Percentiles rank a stretch among this genome's conserved stretches.
Evolutionary conservation across 805 yeast genomes (phyloP).

Genomic region (Yarrowia hollandica): DNA sequence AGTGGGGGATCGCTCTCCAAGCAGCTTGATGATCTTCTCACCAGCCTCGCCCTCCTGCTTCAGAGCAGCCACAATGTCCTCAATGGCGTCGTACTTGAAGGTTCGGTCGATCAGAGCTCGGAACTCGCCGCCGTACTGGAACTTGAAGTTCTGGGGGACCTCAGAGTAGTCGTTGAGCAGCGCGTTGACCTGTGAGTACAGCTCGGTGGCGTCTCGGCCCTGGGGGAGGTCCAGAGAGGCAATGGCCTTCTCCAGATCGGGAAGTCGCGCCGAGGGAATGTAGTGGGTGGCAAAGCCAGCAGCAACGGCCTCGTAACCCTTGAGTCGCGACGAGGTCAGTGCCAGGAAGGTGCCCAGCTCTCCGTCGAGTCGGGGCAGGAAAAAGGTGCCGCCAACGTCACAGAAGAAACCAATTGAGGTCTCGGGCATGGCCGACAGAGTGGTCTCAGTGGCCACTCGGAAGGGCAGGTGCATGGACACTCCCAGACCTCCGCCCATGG

Average conservation of each 20-base stretch:
- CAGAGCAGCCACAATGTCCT: conserved; percentile 57
- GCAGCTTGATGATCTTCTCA: conserved; percentile 51
- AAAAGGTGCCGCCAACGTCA: conserved; percentile 92
- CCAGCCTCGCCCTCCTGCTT: conserved; percentile 61
- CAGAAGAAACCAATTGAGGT: conserved; percentile 95
- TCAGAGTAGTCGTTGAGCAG: conserved; percentile 78
- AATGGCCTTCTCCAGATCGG: conserved; percentile 63
- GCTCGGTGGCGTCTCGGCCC: conserved; percentile 41
- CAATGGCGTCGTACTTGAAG: conserved; percentile 55
- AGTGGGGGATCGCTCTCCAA: conserved; percentile 71
- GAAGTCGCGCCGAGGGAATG: conserved; percentile 64
- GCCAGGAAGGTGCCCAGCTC: conserved; percentile 84
- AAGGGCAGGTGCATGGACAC: conserved; percentile 86
- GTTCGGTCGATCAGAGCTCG: conserved; percentile 66
- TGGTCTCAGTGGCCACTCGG: conserved; percentile 88
- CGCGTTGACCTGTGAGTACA: conserved; percentile 60
- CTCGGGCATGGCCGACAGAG: conserved; percentile 96
- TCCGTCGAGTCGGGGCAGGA: conserved; percentile 78
- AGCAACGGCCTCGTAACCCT: conserved; percentile 77
- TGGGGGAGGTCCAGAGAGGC: conserved; percentile 52
- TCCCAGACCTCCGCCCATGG: conserved; percentile 99
- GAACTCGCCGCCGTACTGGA: conserved; percentile 53
- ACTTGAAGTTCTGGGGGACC: conserved; percentile 62
- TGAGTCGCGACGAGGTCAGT: conserved; percentile 75
- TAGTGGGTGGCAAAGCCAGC: conserved; percentile 91